Evolutionary conservation across 2,329 filamentous ascomycete genomes (phyloP).

Genomic region (Epichloe gansuensis): DNA sequence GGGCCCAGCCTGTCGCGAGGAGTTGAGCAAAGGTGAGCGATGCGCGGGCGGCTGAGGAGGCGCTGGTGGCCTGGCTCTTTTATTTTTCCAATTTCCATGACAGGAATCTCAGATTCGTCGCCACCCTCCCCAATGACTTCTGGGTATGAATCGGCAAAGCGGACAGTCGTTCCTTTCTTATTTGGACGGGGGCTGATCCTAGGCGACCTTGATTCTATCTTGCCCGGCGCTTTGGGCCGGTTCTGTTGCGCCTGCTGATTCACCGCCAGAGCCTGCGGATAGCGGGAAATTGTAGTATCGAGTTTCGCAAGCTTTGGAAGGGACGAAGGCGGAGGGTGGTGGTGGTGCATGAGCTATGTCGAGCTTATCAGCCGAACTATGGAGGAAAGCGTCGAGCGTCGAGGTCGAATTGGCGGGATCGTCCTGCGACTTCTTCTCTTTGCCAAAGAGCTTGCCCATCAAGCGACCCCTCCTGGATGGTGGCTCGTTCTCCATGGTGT

Average conservation of each 20-base stretch:
- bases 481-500: constrained; percentile 34
- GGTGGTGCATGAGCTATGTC: constrained; percentile 40
- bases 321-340: constrained; percentile 27
- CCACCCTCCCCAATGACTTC: constrained; percentile 85
- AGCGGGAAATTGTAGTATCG: constrained; percentile 44
- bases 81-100: constrained; percentile 56
- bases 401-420: constrained; percentile 26
- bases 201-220: constrained; percentile 30
- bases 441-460: constrained; percentile 51
- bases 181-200: constrained; percentile 32
- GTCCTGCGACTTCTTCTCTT: constrained; percentile 23
- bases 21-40: constrained; percentile 1
- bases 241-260: constrained; percentile 31
- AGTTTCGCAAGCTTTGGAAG: constrained; percentile 41
- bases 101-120: constrained; percentile 66
- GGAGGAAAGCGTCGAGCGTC: constrained; percentile 48
- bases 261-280: constrained; percentile 40
- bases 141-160: constrained; percentile 59
- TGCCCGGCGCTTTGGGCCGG: constrained; percentile 26
- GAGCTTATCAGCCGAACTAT: constrained; percentile 42
- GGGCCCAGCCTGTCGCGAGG: constrained; percentile 1
- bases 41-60: constrained; percentile 13
- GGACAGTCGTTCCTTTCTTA: constrained; percentile 60
- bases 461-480: constrained; percentile 39
- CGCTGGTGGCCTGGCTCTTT: constrained; percentile 25